Evolutionary conservation across 208 protist species (phyloP).

Genomic region (Strigomonas galati): DNA sequence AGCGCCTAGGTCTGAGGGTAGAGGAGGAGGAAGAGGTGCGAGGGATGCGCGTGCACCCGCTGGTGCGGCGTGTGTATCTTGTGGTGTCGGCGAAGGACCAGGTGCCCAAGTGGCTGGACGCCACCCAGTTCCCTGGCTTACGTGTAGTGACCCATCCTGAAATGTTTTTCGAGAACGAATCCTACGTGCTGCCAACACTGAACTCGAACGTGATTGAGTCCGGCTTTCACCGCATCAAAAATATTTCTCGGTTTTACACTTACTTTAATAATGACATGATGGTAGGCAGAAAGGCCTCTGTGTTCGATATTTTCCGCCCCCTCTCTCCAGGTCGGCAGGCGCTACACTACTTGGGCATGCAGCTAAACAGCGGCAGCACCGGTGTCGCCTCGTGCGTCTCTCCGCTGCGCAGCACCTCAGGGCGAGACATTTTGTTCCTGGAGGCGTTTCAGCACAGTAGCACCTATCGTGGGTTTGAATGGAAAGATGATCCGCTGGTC

Average conservation of each 20-base stretch:
- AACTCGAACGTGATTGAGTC: constrained; percentile 47
- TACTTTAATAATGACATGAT: constrained; percentile 60
- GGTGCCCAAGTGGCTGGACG: constrained; percentile 15
- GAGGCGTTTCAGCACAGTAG: too few relatives aligned
- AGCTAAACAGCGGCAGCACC: neutral
- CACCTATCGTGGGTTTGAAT: too few relatives aligned
- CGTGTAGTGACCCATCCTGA: constrained; percentile 2
- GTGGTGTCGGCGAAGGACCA: constrained; percentile 15
- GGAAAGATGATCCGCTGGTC: too few relatives aligned
- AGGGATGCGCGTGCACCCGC: constrained; percentile 4
- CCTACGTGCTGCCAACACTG: constrained; percentile 28
- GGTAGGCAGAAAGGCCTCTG: constrained; percentile 25
- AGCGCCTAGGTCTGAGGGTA: constrained; percentile 23
- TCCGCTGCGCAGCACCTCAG: too few relatives aligned
- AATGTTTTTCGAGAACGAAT: constrained; percentile 6
- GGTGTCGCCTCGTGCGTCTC: too few relatives aligned
- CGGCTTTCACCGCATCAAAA: constrained; percentile 34
- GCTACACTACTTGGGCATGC: constrained; percentile 10
- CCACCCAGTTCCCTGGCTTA: too few relatives aligned
- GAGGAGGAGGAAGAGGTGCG: constrained; percentile 15
- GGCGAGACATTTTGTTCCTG: too few relatives aligned
- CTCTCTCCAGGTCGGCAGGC: constrained; percentile 30
- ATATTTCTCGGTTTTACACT: constrained; percentile 39
- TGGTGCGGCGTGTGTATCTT: constrained; percentile 15
- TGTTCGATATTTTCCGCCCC: constrained; percentile 47